phyloP scores from a whole-genome alignment of 140 eudicot genomes.

The Ambrosia hybrid region DNA sequence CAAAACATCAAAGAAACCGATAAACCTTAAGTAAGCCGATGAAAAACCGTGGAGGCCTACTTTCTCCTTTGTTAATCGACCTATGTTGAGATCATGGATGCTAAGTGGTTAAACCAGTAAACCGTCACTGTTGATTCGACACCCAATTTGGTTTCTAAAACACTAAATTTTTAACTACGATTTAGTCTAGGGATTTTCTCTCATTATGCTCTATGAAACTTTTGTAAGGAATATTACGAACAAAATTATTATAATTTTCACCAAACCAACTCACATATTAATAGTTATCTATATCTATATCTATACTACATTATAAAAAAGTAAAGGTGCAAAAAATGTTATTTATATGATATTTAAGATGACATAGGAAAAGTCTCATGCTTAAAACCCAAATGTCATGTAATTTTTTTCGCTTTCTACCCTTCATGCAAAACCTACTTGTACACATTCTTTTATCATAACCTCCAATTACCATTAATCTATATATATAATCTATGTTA shows the following conservation, averaged over 20 bases:
- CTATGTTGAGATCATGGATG: not conserved
- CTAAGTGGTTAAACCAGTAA: not conserved
- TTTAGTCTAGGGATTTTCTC: not conserved
- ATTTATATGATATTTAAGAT: no score
- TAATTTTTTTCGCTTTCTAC: no score
- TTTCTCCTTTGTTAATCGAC: not conserved
- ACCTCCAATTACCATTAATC: no score
- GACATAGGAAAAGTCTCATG: no score
- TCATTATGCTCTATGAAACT: not conserved
- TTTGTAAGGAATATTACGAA: not conserved
- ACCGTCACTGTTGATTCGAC: not conserved
- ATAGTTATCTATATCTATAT: not conserved
- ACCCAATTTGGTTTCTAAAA: not conserved
- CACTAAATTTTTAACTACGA: not conserved
- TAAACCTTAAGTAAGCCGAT: not conserved
- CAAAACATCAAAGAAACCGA: not conserved
- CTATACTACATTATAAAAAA: no score
- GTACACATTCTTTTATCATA: no score
- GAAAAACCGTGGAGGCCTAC: not conserved
- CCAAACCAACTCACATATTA: not conserved
- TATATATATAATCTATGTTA: no score
- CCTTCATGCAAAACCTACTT: no score
- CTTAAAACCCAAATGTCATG: no score
- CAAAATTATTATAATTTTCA: not conserved
- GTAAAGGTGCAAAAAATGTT: no score